A percentile compares a stretch with the other conserved stretches of the same genome.
Evolutionary conservation across 2,329 filamentous ascomycete species (phyloP).

Genomic region (Fusarium nanum): DNA sequence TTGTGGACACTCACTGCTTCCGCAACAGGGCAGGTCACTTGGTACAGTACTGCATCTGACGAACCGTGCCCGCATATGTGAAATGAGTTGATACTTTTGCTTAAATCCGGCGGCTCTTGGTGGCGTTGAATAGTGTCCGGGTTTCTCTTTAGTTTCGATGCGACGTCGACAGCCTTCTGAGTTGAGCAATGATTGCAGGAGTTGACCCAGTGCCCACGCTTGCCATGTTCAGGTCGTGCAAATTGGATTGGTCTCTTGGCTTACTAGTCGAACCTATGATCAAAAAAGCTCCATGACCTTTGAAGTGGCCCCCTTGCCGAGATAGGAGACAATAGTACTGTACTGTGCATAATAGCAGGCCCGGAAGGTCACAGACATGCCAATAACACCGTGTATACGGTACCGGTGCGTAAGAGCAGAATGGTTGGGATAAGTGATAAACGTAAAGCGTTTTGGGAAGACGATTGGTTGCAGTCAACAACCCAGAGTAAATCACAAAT

Average conservation of each 20-base stretch:
- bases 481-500: constrained; percentile 17
- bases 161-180: not conserved
- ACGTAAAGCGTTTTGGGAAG: constrained; percentile 32
- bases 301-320: not conserved
- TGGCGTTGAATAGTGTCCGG: constrained; percentile 29
- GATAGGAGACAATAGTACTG: not conserved
- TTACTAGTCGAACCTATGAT: constrained; percentile 3
- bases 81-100: constrained; percentile 1
- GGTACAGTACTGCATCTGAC: not conserved
- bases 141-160: constrained; percentile 7
- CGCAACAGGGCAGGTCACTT: not conserved
- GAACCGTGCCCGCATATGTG: not conserved
- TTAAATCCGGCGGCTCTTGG: constrained; percentile 29
- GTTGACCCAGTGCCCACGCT: not conserved
- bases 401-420: constrained; percentile 1
- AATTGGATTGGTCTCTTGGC: not conserved
- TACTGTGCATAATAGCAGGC: not conserved
- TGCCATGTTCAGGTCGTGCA: not conserved
- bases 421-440: constrained; percentile 19
- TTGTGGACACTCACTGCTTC: not conserved
- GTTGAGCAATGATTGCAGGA: not conserved
- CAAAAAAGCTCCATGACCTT: not conserved
- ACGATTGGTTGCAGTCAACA: constrained; percentile 29
- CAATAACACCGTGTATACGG: not conserved
- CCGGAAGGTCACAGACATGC: not conserved